Percentiles rank a stretch among this genome's conserved stretches.
Conservation (phyloP, 179 eudicot species). For the Beta lomatogona region DNA sequence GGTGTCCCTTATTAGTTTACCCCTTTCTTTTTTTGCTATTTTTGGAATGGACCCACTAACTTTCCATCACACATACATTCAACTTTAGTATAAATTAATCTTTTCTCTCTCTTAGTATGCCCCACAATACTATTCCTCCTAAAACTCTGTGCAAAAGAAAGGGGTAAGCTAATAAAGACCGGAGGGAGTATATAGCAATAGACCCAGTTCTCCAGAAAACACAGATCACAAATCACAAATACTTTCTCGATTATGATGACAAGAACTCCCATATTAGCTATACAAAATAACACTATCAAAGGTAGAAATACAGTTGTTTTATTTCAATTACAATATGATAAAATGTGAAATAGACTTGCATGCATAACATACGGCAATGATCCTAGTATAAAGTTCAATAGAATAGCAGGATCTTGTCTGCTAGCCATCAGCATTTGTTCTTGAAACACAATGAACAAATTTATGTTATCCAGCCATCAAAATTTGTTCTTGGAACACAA, state of each 20-base stretch:
- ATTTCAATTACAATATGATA: background rate
- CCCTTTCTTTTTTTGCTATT: no score
- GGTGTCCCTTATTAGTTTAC: no score
- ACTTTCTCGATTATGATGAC: background rate
- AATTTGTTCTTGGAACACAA: constrained; percentile 1
- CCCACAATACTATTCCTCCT: no score
- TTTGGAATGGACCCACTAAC: no score
- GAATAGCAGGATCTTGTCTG: background rate
- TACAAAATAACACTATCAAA: background rate
- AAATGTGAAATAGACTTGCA: background rate
- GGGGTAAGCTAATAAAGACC: no score
- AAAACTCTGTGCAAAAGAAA: no score
- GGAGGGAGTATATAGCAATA: background rate
- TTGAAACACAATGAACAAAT: background rate
- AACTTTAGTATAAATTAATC: no score
- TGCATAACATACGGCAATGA: background rate
- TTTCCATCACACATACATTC: no score
- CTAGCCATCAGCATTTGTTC: background rate
- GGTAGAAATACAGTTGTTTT: no score
- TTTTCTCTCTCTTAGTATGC: no score
- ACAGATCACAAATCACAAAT: background rate
- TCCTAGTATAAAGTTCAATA: background rate
- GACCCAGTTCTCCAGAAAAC: no score
- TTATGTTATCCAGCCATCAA: background rate
- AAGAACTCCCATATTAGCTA: background rate